Conservation (phyloP, 805 yeast species). For the Wickerhamiella parazyma region DNA sequence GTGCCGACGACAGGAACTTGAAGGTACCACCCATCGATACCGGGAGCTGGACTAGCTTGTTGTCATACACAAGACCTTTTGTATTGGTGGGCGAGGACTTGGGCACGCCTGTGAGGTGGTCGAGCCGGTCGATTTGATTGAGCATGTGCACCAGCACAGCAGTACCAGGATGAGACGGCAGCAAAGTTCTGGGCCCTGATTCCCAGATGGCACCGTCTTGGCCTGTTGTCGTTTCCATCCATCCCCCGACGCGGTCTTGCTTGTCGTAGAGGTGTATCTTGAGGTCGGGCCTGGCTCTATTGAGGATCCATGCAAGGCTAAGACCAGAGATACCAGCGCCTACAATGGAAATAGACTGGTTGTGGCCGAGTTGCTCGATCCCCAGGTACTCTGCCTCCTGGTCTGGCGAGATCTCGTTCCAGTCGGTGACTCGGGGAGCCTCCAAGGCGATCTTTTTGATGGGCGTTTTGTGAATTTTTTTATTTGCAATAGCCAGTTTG, state of each 20-base stretch:
- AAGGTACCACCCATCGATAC: slow-evolving; percentile 12
- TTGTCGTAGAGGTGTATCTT: slow-evolving; percentile 50
- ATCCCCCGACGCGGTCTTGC: slow-evolving; percentile 55
- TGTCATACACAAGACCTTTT: slow-evolving; percentile 43
- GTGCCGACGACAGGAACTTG: slow-evolving; percentile 16
- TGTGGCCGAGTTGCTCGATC: slow-evolving; percentile 22
- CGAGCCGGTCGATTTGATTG: slow-evolving; percentile 33
- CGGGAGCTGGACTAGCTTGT: slow-evolving; percentile 24
- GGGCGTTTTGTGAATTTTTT: not conserved
- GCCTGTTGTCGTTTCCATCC: slow-evolving; percentile 37
- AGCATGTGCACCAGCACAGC: slow-evolving; percentile 21
- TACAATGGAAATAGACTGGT: slow-evolving; percentile 45
- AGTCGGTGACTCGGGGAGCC: slow-evolving; percentile 10
- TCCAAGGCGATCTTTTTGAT: not conserved
- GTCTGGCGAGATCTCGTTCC: slow-evolving; percentile 23
- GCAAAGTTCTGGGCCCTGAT: slow-evolving; percentile 80
- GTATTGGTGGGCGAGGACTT: slow-evolving; percentile 50
- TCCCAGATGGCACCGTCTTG: slow-evolving; percentile 34
- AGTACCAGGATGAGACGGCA: slow-evolving; percentile 70
- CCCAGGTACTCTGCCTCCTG: slow-evolving; percentile 21
- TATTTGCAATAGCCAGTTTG: slow-evolving; percentile 11
- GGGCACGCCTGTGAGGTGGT: slow-evolving; percentile 46
- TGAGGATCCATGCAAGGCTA: slow-evolving; percentile 33
- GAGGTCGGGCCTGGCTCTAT: slow-evolving; percentile 64
- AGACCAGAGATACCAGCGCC: slow-evolving; percentile 90